Evolutionary conservation across 2,329 filamentous ascomycete genomes (phyloP).

Genomic region (Drechslerella coelobrocha): DNA sequence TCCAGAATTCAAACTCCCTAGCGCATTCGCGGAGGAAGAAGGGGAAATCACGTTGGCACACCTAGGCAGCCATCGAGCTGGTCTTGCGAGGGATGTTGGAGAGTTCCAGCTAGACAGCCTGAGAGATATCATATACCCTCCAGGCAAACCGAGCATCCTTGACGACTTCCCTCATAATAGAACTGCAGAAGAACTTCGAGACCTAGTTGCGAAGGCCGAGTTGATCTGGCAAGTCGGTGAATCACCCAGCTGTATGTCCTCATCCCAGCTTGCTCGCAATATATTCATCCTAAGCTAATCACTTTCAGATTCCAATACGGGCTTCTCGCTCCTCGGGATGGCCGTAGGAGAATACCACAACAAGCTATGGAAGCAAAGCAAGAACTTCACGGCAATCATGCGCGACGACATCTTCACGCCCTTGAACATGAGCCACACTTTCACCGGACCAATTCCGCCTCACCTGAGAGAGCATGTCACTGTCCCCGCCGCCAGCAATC

Average conservation of each 20-base stretch:
- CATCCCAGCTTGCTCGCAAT: background rate
- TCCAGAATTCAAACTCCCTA: slow-evolving; percentile 33
- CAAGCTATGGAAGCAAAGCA: slow-evolving; percentile 16
- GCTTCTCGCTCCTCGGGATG: slow-evolving; percentile 35
- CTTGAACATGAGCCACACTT: slow-evolving; percentile 28
- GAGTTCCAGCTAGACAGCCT: slow-evolving; percentile 20
- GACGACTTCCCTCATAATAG: slow-evolving; percentile 32
- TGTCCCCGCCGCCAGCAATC: slow-evolving; percentile 15
- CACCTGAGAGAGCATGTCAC: slow-evolving; percentile 26
- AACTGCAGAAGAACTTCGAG: slow-evolving; percentile 5
- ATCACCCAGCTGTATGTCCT: slow-evolving; percentile 28
- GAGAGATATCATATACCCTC: slow-evolving; percentile 28
- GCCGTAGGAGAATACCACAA: slow-evolving; percentile 33
- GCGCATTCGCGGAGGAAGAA: slow-evolving; percentile 23
- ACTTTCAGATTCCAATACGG: slow-evolving; percentile 33
- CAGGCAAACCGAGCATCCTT: slow-evolving; percentile 6
- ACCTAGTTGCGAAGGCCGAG: slow-evolving; percentile 8
- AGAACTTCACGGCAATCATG: slow-evolving; percentile 19
- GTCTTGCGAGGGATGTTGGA: slow-evolving; percentile 35
- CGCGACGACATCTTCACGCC: slow-evolving; percentile 35
- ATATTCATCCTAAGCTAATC: slow-evolving; percentile 1
- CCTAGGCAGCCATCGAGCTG: slow-evolving; percentile 33
- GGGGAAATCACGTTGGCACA: slow-evolving; percentile 37
- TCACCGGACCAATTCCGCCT: slow-evolving; percentile 30
- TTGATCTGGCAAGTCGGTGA: slow-evolving; percentile 37